Evolutionary conservation across 352 stramenopile genomes (phyloP), one percentile per base, ranked within the genome.

Genomic region (Pythium phragmitis): DNA sequence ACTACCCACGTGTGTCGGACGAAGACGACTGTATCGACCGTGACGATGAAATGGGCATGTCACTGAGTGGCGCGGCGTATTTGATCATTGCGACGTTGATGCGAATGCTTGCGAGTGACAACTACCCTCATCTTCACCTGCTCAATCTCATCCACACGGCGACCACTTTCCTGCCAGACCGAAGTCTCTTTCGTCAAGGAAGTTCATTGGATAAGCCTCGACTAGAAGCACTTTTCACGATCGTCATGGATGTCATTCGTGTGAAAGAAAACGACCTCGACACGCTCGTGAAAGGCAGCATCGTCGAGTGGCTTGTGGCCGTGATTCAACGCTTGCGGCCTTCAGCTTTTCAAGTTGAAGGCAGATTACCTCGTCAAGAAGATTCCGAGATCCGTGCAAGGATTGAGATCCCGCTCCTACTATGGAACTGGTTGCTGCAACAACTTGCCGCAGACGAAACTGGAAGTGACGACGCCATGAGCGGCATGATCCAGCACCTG

Each of bases 81-180:
- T 67, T 63, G 19, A 47, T 89, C 30, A 76, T 88, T 37, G 67
- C 73, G 47, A 78, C 67, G 12, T 28, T 87, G 14, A 57, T 92
- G n/a, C 79, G 79, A 9, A 60, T 92, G 16, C 41, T 90, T 30
- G 65, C 67, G 4, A 83, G 71, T 8, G 46, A 69, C 21, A 68
- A 53, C 41, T 76, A 89, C 30, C 83, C 83, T 23, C 68, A 72
- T 23, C 41, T 87, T 19, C 83, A 92, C 55, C 56, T 92, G 16
- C 50, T 90, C 13, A 90, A 90, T 26, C 33, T 90, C 2, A 57
- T 90, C 5, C 72, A 79, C 23, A 45, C 55, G 17, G 67, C 73
- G 30, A 62, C 56, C 23, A 28, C 45, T 14, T 55, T 70, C 3
- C 45, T 70, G 3, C 45, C 51, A 33, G 46, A 41, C 73, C 87